Conservation (phyloP, 202 grass and related monocot genomes). For the Digitaria exilis region DNA sequence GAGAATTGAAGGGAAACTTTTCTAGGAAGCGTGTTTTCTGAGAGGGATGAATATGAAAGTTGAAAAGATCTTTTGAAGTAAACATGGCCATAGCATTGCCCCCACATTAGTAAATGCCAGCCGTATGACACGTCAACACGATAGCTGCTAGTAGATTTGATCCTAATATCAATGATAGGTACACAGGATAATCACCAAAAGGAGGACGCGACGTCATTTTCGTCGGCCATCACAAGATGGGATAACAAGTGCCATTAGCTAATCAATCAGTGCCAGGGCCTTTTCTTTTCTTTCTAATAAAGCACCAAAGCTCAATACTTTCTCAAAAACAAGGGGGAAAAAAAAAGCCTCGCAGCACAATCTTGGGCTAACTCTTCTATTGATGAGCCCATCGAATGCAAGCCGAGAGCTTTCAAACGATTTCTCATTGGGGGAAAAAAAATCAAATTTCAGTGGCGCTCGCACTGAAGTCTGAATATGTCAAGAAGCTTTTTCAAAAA, state of each 20-base stretch:
- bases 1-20: too few species aligned
- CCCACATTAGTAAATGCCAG: background rate
- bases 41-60: too few species aligned
- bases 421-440: background rate
- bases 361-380: background rate
- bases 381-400: background rate
- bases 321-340: too few species aligned
- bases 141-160: background rate
- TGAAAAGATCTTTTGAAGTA: too few species aligned
- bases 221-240: background rate
- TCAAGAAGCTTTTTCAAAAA: too few species aligned
- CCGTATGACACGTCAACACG: background rate
- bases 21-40: too few species aligned
- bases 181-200: background rate
- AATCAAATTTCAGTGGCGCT: conserved; percentile 22
- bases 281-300: background rate
- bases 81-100: too few species aligned
- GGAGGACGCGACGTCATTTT: background rate
- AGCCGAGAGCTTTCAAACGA: background rate
- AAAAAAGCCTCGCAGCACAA: background rate
- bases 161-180: background rate
- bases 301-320: conserved; percentile 31
- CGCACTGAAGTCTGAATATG: conserved; percentile 6
- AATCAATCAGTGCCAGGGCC: background rate
- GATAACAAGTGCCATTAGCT: conserved; percentile 15